These are phyloP conservation scores for Pyropia yezoensis DNA, from an alignment of 23 red algal genomes.

Conservation along the genomic window DNA sequence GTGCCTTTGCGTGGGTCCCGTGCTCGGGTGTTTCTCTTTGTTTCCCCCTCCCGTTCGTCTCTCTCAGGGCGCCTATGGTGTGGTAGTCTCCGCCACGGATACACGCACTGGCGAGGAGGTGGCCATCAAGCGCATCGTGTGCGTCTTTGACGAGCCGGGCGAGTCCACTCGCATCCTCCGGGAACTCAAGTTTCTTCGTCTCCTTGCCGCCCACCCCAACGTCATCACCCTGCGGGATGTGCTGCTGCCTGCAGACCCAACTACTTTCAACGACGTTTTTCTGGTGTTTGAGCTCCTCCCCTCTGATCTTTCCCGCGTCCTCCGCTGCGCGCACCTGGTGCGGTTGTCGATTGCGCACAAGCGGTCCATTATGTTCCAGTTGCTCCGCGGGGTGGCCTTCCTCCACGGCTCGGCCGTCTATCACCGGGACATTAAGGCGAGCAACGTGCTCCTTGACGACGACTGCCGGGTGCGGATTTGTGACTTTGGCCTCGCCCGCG, in stretches of 20 bases:
- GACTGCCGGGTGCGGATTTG: conserved; percentile 84
- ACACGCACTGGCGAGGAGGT: conserved; percentile 61
- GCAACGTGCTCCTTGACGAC: conserved; percentile 91
- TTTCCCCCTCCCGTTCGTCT: background rate
- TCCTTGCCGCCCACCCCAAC: conserved; percentile 71
- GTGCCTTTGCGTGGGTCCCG: conserved; percentile 10
- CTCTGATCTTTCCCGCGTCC: conserved; percentile 75
- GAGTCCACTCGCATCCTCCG: conserved; percentile 65
- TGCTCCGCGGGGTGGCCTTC: conserved; percentile 80
- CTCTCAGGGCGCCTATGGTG: conserved; percentile 67
- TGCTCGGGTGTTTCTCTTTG: conserved; percentile 3
- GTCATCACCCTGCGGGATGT: conserved; percentile 83
- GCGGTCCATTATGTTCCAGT: conserved; percentile 87
- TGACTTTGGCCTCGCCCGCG: conserved; percentile 97
- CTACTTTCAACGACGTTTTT: conserved; percentile 91
- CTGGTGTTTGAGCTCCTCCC: conserved; percentile 97
- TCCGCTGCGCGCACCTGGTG: conserved; percentile 44
- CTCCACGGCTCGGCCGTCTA: conserved; percentile 88
- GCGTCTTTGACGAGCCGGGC: conserved; percentile 70
- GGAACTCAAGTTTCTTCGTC: conserved; percentile 83
- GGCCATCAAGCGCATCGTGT: conserved; percentile 86
- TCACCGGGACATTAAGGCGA: conserved; percentile 94
- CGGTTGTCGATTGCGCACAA: conserved; percentile 72
- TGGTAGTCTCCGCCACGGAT: conserved; percentile 82
- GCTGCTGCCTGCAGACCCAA: conserved; percentile 67